phyloP scores from a whole-genome alignment of 257 asterid genomes.

The Euphrasia confusa region DNA sequence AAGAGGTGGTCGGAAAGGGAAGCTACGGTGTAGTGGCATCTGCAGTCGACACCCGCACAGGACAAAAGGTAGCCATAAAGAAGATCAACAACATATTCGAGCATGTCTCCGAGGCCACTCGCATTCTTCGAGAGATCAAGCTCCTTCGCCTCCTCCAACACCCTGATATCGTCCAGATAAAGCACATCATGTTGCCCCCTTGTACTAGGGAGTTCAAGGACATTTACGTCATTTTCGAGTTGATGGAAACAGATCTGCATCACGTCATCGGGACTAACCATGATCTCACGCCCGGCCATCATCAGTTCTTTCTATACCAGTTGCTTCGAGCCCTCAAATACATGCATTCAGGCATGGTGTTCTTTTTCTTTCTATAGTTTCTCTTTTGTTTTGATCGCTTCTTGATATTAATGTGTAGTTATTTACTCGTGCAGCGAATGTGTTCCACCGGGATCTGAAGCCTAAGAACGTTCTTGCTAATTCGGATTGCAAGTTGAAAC shows the following conservation, averaged over 20 bases:
- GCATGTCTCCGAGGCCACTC: slow-evolving; percentile 73
- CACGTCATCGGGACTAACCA: slow-evolving; percentile 62
- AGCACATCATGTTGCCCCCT: slow-evolving; percentile 75
- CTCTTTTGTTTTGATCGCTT: not conserved
- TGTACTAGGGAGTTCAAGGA: slow-evolving; percentile 75
- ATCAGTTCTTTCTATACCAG: slow-evolving; percentile 70
- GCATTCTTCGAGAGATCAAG: slow-evolving; percentile 77
- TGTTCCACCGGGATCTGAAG: slow-evolving; percentile 68
- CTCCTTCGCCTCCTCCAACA: slow-evolving; percentile 65
- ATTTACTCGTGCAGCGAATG: slow-evolving; percentile 52
- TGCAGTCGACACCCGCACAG: slow-evolving; percentile 71
- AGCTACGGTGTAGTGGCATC: slow-evolving; percentile 80
- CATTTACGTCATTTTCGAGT: slow-evolving; percentile 67
- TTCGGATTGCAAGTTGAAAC: slow-evolving; percentile 78
- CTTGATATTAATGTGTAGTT: not conserved
- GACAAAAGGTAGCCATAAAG: slow-evolving; percentile 77
- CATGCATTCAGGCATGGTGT: slow-evolving; percentile 54
- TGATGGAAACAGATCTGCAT: slow-evolving; percentile 84
- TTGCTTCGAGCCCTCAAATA: slow-evolving; percentile 73
- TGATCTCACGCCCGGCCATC: slow-evolving; percentile 67
- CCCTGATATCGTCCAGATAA: slow-evolving; percentile 69
- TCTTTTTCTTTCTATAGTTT: too few species aligned
- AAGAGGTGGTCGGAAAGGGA: slow-evolving; percentile 83
- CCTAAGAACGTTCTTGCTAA: slow-evolving; percentile 79
- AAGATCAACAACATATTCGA: slow-evolving; percentile 67